These are phyloP conservation scores for Leishmania lainsoni DNA, from an alignment of 208 protist genomes.

Conservation along the genomic window DNA sequence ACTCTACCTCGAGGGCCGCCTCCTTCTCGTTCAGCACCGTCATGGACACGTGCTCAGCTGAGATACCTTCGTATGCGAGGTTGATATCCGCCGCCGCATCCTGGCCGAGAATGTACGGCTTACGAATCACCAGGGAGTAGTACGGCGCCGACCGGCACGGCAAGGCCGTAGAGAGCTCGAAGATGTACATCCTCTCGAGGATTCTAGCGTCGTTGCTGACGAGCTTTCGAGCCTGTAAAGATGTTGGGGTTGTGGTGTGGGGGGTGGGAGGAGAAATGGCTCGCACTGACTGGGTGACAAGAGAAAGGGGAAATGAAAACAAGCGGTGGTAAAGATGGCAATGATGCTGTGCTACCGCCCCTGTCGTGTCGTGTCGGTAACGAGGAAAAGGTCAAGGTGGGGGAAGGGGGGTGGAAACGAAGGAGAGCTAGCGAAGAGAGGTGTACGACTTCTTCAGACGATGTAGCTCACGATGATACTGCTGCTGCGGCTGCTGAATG, in stretches of 20 bases:
- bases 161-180: constrained; percentile 57
- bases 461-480: not conserved
- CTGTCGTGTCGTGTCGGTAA: too few relatives aligned
- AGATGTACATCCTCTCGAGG: constrained; percentile 50
- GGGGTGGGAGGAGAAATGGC: not conserved
- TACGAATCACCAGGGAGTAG: constrained; percentile 78
- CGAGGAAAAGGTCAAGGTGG: not conserved
- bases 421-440: not conserved
- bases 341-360: not conserved
- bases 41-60: constrained; percentile 53
- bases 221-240: too few relatives aligned
- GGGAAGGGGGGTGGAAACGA: not conserved
- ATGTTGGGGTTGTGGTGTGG: too few relatives aligned
- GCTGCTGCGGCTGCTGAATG: not conserved
- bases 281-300: not conserved
- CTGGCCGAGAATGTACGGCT: constrained; percentile 72
- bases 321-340: not conserved
- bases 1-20: constrained; percentile 25
- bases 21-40: constrained; percentile 63
- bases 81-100: constrained; percentile 34
- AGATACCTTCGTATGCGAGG: constrained; percentile 47
- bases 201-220: not conserved
- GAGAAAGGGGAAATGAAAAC: not conserved
- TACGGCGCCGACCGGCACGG: constrained; percentile 66
- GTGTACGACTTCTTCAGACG: not conserved